Conservation (phyloP, 495 filamentous ascomycete genomes). For the Neurospora sp. region DNA sequence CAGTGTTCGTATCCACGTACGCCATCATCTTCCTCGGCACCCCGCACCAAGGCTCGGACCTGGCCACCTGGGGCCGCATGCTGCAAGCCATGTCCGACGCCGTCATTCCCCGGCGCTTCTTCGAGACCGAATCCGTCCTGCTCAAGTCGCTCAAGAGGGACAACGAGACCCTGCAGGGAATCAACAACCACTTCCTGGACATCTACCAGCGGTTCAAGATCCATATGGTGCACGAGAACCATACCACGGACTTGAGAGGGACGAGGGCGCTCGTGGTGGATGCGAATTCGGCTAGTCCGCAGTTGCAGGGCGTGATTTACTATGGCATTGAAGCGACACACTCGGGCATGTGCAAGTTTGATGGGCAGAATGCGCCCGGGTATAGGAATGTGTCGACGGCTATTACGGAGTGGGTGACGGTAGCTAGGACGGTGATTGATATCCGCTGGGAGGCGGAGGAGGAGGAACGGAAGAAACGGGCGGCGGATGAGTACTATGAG, state of each 20-base stretch:
- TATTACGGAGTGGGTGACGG: slow-evolving; percentile 55
- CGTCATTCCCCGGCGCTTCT: slow-evolving; percentile 57
- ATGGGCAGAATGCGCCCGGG: slow-evolving; percentile 58
- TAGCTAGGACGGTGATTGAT: slow-evolving; percentile 46
- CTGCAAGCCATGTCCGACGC: slow-evolving; percentile 63
- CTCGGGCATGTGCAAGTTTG: slow-evolving; percentile 82
- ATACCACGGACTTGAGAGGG: slow-evolving; percentile 53
- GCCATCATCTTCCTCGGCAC: slow-evolving; percentile 81
- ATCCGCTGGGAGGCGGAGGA: slow-evolving; percentile 56
- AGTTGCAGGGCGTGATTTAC: slow-evolving; percentile 61
- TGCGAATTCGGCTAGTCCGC: slow-evolving; percentile 62
- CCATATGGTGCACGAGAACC: slow-evolving; percentile 56
- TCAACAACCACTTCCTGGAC: slow-evolving; percentile 66
- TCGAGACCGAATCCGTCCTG: slow-evolving; percentile 60
- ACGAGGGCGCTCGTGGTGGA: slow-evolving; percentile 55
- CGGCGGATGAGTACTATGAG: slow-evolving; percentile 32
- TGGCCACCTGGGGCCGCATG: slow-evolving; percentile 66
- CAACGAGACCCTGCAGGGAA: slow-evolving; percentile 71
- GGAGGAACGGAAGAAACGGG: slow-evolving; percentile 36
- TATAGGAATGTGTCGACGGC: slow-evolving; percentile 64
- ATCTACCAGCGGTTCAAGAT: slow-evolving; percentile 64
- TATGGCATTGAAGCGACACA: slow-evolving; percentile 77
- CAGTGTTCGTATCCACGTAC: slow-evolving; percentile 73
- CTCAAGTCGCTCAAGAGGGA: slow-evolving; percentile 64
- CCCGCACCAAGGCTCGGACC: slow-evolving; percentile 70